Evolutionary conservation across 257 asterid genomes (phyloP), one percentile per base, ranked within the genome.

Genomic region (Fraxinus excelsior): DNA sequence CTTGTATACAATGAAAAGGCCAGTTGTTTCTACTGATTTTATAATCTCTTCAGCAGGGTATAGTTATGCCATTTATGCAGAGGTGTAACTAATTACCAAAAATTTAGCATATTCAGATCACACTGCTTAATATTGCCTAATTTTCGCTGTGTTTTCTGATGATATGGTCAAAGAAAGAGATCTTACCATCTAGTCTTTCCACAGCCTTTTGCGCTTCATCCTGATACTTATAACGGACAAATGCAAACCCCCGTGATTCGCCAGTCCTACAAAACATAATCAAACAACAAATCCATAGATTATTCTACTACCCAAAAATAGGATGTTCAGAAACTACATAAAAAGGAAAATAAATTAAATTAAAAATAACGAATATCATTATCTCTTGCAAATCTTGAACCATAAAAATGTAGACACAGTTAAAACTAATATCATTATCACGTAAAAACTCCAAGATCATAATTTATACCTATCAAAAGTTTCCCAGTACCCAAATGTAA

Each of bases 181-280:
- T 62, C 29, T 58, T 60, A 84, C 87, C 87, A 69, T 84, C 83
- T 58, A 84, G 85, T 79, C 64, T 78, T 13, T 84, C 83, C 37
- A 84, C 87, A 69, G 87, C 87, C 71, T 53, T 81, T 37, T 78
- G 82, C 0, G 87, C 87, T 69, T 84, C 87, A 76, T 81, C 85
- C 74, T 72, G 76, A 49, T 84, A 84, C 78, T 75, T 78, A 74
- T 72, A 84, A 2, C 87, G 81, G 21, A 81, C 87, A 62, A 84
- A 84, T 10, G 87, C 87, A 84, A 84, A 84, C 16, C 85, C 87
- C 9, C 87, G 74, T 7, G 87, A 84, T 9, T 81, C 85, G 26
- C 85, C 87, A 72, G 85, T 84, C 77, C 87, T 84, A 19, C 53
- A 60, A 26, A 35, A 37, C 29, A 19, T 53, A 56, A 19, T 3